Percentiles rank a stretch among this genome's conserved stretches.
Conservation (phyloP, 208 protist species). For the Leishmania amazonensis region DNA sequence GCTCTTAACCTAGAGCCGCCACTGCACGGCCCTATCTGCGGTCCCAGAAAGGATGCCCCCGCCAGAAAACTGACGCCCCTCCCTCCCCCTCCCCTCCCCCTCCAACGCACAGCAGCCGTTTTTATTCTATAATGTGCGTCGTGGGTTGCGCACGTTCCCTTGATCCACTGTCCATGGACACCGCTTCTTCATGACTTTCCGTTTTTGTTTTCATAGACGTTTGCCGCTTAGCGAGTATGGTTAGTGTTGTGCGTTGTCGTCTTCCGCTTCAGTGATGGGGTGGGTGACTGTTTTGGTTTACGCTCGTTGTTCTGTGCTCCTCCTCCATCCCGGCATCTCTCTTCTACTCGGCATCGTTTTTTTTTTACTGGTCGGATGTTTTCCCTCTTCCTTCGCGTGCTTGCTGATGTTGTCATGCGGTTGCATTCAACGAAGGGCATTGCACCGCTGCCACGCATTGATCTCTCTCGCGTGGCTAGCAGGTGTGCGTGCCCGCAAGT, state of each 20-base stretch:
- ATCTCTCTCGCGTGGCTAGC: no score
- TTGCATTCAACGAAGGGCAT: no score
- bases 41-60: neutral
- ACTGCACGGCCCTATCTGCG: neutral
- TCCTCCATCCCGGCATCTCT: neutral
- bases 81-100: neutral
- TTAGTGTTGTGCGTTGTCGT: neutral
- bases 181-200: neutral
- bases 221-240: no score
- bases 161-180: conserved; percentile 3
- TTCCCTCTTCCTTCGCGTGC: neutral
- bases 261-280: neutral
- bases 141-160: neutral
- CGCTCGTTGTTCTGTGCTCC: neutral
- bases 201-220: no score
- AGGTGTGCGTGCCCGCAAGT: neutral
- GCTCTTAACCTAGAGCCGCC: neutral
- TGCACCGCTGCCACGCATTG: no score
- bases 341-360: neutral
- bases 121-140: neutral
- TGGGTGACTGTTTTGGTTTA: neutral
- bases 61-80: neutral
- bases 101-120: neutral
- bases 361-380: neutral
- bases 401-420: no score